Evolutionary conservation across 306 rosid species (phyloP).

Genomic region (Prunus fruticosa): DNA sequence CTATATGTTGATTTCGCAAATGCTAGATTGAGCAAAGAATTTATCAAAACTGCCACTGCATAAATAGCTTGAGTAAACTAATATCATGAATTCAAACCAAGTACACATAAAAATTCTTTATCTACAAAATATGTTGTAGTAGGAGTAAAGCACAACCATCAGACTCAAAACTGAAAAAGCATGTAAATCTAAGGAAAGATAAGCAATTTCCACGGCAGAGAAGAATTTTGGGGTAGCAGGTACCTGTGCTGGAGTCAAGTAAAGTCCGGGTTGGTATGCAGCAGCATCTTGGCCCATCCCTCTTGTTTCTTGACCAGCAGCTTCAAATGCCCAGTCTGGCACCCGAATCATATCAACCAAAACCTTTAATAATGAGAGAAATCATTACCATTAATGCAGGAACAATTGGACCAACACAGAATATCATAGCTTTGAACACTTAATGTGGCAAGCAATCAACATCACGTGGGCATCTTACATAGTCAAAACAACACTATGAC

Average conservation of each 20-base stretch:
- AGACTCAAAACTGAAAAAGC: not conserved
- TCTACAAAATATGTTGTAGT: not conserved
- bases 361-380: conserved; percentile 48
- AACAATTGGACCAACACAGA: not conserved
- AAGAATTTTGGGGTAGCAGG: not conserved
- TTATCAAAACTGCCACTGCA: not conserved
- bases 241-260: conserved; percentile 97
- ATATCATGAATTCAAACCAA: not conserved
- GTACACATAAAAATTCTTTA: not conserved
- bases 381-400: conserved; percentile 17
- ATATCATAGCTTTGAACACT: not conserved
- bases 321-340: conserved; percentile 99
- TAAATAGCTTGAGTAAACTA: not conserved
- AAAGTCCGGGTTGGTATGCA: conserved; percentile 88
- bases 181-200: not conserved
- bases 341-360: conserved; percentile 95
- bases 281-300: conserved; percentile 95
- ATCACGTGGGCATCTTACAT: not conserved
- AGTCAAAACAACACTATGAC: not conserved
- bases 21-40: not conserved
- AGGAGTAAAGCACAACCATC: not conserved
- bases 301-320: conserved; percentile 95
- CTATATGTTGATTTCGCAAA: conserved; percentile 14
- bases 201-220: conserved; percentile 8
- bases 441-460: not conserved